phyloP scores from a whole-genome alignment of 2,329 filamentous ascomycete species.

The Reticulascus tulasneorum region DNA sequence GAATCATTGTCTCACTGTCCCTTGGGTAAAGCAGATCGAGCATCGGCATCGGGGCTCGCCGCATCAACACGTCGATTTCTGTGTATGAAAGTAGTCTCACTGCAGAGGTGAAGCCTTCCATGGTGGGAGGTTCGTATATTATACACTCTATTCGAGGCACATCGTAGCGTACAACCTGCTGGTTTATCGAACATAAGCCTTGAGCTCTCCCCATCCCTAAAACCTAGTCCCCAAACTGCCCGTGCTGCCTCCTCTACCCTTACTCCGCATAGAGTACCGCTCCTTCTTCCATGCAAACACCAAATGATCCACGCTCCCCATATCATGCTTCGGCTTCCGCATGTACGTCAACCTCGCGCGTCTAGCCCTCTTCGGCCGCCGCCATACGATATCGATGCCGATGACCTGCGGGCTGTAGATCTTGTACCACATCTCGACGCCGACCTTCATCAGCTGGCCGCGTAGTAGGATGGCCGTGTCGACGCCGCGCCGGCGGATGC shows the following conservation, averaged over 20 bases:
- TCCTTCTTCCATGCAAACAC: conserved; percentile 54
- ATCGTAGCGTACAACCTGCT: too few species aligned
- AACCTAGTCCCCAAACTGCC: conserved; percentile 9
- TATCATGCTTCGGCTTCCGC: conserved; percentile 81
- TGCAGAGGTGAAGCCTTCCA: too few species aligned
- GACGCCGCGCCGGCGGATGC: conserved; percentile 80
- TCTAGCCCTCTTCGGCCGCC: conserved; percentile 77
- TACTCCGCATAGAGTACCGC: conserved; percentile 31
- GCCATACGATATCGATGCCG: conserved; percentile 90
- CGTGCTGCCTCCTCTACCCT: conserved; percentile 3
- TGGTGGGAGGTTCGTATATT: too few species aligned
- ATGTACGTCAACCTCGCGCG: conserved; percentile 88
- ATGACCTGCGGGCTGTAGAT: conserved; percentile 85
- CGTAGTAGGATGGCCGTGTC: conserved; percentile 86
- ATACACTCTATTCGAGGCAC: too few species aligned
- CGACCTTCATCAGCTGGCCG: conserved; percentile 79
- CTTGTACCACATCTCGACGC: conserved; percentile 98
- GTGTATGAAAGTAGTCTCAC: too few species aligned
- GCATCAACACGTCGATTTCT: too few species aligned
- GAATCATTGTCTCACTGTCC: too few species aligned
- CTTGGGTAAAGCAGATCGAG: too few species aligned
- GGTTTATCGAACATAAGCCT: conserved; percentile 25
- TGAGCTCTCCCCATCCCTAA: neutral
- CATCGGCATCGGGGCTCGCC: too few species aligned
- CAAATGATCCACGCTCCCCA: conserved; percentile 78